Evolutionary conservation across 169 alveolate species (phyloP).

Genomic region (Perkinsus marinus): DNA sequence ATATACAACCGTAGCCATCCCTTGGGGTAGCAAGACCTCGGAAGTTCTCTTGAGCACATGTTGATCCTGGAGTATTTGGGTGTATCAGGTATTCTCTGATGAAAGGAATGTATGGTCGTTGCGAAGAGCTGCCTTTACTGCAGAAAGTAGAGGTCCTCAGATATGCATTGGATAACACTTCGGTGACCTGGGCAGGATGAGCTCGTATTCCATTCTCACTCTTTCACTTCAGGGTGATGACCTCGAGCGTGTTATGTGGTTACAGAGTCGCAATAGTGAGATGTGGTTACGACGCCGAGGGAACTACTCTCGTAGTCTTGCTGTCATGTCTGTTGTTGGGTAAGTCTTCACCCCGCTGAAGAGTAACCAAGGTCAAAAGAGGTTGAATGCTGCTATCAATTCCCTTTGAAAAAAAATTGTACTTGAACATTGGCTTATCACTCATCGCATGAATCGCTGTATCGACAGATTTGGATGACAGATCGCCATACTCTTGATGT

Average conservation of each 20-base stretch:
- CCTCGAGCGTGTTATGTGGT: constrained; percentile 60
- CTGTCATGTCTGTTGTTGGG: constrained; percentile 78
- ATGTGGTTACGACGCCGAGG: constrained; percentile 71
- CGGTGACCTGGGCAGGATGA: constrained; percentile 32
- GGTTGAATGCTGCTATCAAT: no score
- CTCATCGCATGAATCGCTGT: no score
- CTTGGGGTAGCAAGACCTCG: no score
- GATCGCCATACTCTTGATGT: no score
- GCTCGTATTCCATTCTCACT: background rate
- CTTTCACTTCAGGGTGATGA: constrained; percentile 36
- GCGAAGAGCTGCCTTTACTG: constrained; percentile 51
- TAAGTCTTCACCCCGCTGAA: background rate
- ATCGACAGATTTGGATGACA: no score
- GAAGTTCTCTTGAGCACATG: no score
- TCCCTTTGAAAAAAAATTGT: no score
- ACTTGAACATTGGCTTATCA: no score
- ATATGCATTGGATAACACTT: constrained; percentile 48
- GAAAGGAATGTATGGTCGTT: constrained; percentile 46
- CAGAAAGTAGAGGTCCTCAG: constrained; percentile 65
- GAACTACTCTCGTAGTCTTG: constrained; percentile 61
- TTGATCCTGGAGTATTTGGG: no score
- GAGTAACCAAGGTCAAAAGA: no score
- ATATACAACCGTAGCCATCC: no score
- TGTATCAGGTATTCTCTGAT: constrained; percentile 52
- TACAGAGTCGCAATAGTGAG: constrained; percentile 60